Evolutionary conservation across 1,139 yeast genomes (phyloP).

Genomic region (Pichia sp.): DNA sequence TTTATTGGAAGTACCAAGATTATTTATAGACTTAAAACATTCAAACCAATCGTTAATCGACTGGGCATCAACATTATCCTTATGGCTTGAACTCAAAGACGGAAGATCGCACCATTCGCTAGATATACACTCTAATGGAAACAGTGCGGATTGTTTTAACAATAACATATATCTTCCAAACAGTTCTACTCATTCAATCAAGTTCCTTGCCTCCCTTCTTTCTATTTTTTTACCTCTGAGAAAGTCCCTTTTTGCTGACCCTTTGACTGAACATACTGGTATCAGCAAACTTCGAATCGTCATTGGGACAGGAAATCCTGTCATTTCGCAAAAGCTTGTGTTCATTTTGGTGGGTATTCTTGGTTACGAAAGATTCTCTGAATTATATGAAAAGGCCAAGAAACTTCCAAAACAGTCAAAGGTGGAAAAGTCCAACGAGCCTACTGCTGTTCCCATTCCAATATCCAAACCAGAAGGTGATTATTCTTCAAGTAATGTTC

Average conservation of each 20-base stretch:
- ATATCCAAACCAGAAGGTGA: background rate
- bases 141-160: background rate
- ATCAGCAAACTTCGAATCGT: conserved; percentile 40
- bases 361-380: conserved; percentile 30
- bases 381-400: conserved; percentile 12
- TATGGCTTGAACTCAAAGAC: conserved; percentile 56
- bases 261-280: conserved; percentile 28
- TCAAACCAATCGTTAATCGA: conserved; percentile 35
- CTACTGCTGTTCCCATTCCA: conserved; percentile 4
- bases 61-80: conserved; percentile 50
- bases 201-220: conserved; percentile 45
- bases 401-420: conserved; percentile 1
- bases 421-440: background rate
- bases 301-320: conserved; percentile 54
- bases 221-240: conserved; percentile 42
- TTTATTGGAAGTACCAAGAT: conserved; percentile 44
- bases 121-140: background rate
- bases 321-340: conserved; percentile 51
- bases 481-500: background rate
- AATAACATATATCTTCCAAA: background rate
- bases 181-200: conserved; percentile 11
- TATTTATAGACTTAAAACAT: conserved; percentile 33
- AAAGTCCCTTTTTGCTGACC: conserved; percentile 36
- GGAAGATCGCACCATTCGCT: conserved; percentile 30
- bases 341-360: conserved; percentile 49